Percentiles rank a stretch among this genome's conserved stretches.
These are phyloP conservation scores for Citrus cavaleriei DNA, from an alignment of 345 rosid species.

Conservation along the genomic window DNA sequence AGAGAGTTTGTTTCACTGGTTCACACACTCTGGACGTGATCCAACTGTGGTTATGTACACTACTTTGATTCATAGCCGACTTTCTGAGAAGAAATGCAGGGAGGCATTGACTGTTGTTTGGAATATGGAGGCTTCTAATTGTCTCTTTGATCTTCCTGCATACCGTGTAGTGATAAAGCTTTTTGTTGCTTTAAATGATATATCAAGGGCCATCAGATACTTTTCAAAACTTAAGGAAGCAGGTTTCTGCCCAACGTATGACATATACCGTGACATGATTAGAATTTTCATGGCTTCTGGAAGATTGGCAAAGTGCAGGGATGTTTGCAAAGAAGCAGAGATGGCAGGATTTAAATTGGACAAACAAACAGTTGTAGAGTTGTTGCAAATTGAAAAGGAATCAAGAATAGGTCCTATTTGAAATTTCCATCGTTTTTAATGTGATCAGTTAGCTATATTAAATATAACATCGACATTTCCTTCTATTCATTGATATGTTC, in stretches of 20 bases:
- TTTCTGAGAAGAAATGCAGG: constrained; percentile 49
- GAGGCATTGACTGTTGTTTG: constrained; percentile 83
- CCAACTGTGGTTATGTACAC: constrained; percentile 80
- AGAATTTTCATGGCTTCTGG: constrained; percentile 49
- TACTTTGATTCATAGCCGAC: constrained; percentile 70
- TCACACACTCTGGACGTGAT: constrained; percentile 48
- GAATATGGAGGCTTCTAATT: constrained; percentile 80
- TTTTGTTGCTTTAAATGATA: constrained; percentile 70
- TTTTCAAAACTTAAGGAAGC: constrained; percentile 83
- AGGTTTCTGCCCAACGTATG: constrained; percentile 76
- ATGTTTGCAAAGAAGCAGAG: constrained; percentile 66
- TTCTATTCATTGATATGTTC: not conserved
- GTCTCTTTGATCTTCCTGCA: constrained; percentile 81
- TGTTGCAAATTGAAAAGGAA: constrained; percentile 40
- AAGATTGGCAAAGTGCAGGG: constrained; percentile 64
- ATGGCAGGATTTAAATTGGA: constrained; percentile 71
- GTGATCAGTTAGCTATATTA: not conserved
- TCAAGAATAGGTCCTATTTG: constrained; percentile 12
- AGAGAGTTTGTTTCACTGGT: constrained; percentile 69
- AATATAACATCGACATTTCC: not conserved
- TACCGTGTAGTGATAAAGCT: constrained; percentile 76
- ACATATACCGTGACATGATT: constrained; percentile 53
- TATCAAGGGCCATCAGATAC: constrained; percentile 66
- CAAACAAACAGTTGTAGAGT: constrained; percentile 21
- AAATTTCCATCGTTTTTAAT: not conserved